These are phyloP conservation scores for Protomyces pachydermus DNA, from an alignment of 1,139 yeast genomes.

Conservation along the genomic window DNA sequence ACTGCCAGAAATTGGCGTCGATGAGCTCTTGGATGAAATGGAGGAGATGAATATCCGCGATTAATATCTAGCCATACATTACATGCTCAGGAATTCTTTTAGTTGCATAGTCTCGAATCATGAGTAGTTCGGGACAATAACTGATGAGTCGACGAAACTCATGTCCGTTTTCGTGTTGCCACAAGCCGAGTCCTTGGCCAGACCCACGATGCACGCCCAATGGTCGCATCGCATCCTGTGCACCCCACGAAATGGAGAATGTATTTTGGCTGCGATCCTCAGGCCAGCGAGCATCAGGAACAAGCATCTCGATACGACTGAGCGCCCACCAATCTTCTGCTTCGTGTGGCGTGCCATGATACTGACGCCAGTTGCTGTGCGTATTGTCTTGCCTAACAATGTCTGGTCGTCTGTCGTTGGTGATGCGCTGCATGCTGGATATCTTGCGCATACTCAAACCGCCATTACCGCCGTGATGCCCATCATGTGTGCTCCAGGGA, in stretches of 20 bases:
- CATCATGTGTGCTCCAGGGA: background rate
- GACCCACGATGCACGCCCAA: constrained; percentile 14
- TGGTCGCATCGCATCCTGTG: constrained; percentile 1
- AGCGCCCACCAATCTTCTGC: constrained; percentile 20
- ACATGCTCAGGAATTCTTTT: background rate
- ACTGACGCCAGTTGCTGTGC: background rate
- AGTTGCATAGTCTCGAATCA: background rate
- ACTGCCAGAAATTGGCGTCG: constrained; percentile 48
- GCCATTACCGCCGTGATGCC: constrained; percentile 17
- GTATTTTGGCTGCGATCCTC: constrained; percentile 3
- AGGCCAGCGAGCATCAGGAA: constrained; percentile 12
- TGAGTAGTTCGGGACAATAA: constrained; percentile 10
- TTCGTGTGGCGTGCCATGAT: background rate
- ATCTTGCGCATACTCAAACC: constrained; percentile 10
- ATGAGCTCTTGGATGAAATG: constrained; percentile 57
- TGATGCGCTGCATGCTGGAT: constrained; percentile 2
- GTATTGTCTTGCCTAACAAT: background rate
- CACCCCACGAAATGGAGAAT: constrained; percentile 11
- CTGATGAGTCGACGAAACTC: background rate
- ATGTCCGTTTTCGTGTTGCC: background rate
- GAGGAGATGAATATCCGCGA: constrained; percentile 80
- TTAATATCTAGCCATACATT: background rate
- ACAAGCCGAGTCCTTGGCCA: constrained; percentile 3
- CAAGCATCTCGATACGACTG: constrained; percentile 10
- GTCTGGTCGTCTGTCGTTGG: constrained; percentile 1